Evolutionary conservation across 495 filamentous ascomycete species (phyloP).

Genomic region (Polyplosphaeria fusca): DNA sequence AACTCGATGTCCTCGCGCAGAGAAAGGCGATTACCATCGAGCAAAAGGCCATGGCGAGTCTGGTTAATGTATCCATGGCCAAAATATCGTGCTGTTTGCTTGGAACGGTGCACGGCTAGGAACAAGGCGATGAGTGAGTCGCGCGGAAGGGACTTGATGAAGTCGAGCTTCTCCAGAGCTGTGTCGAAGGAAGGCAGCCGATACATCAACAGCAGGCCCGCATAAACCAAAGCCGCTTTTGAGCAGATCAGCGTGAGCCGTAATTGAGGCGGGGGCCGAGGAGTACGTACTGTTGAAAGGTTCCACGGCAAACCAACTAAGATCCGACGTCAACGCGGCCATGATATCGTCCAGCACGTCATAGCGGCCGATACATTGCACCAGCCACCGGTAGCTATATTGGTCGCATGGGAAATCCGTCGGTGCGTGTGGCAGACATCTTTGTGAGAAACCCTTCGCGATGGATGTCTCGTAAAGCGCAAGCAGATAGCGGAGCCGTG

Average conservation of each 20-base stretch:
- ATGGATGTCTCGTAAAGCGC: constrained; percentile 11
- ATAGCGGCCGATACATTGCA: constrained; percentile 16
- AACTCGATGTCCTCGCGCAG: constrained; percentile 19
- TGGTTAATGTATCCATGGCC: constrained; percentile 15
- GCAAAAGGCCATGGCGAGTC: constrained; percentile 3
- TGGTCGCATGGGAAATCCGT: constrained; percentile 8
- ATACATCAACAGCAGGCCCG: constrained; percentile 21
- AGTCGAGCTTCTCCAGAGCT: neutral
- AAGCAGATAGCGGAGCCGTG: constrained; percentile 1
- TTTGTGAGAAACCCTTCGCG: neutral
- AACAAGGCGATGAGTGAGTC: constrained; percentile 19
- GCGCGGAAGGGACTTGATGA: constrained; percentile 15
- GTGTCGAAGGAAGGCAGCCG: neutral
- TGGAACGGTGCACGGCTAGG: constrained; percentile 9
- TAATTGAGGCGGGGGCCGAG: too few relatives aligned
- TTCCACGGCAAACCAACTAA: constrained; percentile 8
- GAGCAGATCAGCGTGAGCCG: too few relatives aligned
- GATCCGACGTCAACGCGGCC: constrained; percentile 1
- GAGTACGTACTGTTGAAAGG: too few relatives aligned
- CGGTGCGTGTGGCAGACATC: constrained; percentile 7
- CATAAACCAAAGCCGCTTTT: constrained; percentile 13
- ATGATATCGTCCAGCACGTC: constrained; percentile 17
- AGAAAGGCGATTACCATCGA: constrained; percentile 5
- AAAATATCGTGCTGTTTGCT: constrained; percentile 18
- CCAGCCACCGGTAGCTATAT: constrained; percentile 5